Conservation (phyloP, 2,329 filamentous ascomycete species). For the Botrytis byssoidea region DNA sequence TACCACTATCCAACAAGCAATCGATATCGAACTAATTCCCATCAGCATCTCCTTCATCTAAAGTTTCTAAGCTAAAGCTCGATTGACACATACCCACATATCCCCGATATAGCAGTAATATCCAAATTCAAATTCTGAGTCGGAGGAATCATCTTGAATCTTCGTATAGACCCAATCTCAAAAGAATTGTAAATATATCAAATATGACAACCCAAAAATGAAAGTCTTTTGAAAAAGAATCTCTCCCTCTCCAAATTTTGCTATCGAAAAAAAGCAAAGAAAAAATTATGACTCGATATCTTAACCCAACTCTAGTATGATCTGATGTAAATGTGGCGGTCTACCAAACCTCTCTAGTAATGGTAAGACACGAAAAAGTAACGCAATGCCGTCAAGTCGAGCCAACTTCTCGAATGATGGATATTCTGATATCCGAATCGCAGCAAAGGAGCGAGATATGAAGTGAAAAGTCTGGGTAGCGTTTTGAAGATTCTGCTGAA, state of each 20-base stretch:
- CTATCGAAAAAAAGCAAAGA: neutral
- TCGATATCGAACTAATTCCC: conserved; percentile 75
- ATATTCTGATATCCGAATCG: neutral
- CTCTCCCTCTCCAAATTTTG: neutral
- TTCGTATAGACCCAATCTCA: neutral
- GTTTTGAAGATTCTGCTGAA: neutral
- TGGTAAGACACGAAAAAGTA: neutral
- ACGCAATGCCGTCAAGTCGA: neutral
- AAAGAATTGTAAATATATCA: neutral
- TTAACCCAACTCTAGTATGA: neutral
- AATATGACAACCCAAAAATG: neutral
- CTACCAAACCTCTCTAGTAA: conserved; percentile 1
- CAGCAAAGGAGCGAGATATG: neutral
- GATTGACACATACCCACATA: conserved; percentile 65
- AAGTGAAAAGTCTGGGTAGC: neutral
- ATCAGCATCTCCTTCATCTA: conserved; percentile 20
- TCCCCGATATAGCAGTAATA: conserved; percentile 87
- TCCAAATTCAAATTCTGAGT: conserved; percentile 65
- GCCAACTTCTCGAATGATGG: conserved; percentile 11
- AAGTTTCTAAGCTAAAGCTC: neutral
- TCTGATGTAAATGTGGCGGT: neutral
- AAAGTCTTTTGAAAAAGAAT: neutral
- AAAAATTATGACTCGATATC: neutral
- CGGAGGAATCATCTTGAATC: conserved; percentile 45
- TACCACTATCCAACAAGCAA: conserved; percentile 93